These are phyloP conservation scores for Macadamia integrifolia DNA, from an alignment of 164 flowering plant genomes.

Conservation along the genomic window DNA sequence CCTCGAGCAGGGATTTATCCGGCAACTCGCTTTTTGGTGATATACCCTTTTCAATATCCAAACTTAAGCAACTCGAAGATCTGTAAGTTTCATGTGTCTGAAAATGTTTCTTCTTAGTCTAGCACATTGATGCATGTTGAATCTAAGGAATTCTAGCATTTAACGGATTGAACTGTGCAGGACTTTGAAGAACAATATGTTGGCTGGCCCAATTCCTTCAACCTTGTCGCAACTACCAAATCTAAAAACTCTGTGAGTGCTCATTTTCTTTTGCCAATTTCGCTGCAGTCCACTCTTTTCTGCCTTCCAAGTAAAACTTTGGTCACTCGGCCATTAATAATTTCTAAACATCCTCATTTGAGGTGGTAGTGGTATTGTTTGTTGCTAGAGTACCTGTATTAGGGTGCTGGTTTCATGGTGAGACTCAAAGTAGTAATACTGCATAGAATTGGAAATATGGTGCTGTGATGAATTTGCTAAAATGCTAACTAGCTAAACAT, in stretches of 20 bases:
- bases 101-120: neutral
- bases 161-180: constrained; percentile 24
- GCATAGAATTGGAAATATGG: no score
- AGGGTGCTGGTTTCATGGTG: no score
- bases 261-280: neutral
- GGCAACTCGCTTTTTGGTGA: constrained; percentile 69
- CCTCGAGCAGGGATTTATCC: constrained; percentile 61
- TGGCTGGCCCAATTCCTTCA: constrained; percentile 86
- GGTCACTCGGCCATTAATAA: no score
- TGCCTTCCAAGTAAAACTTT: no score
- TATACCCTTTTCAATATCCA: constrained; percentile 77
- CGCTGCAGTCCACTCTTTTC: no score
- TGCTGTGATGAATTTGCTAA: no score
- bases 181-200: constrained; percentile 69
- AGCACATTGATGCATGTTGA: no score
- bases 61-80: constrained; percentile 71
- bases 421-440: no score
- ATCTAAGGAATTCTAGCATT: no score
- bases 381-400: no score
- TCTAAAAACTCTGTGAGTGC: constrained; percentile 68
- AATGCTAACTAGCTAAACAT: neutral
- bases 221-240: constrained; percentile 86
- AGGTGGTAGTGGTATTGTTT: no score
- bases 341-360: no score
- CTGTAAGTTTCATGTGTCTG: constrained; percentile 38